phyloP scores from a whole-genome alignment of 768 basidiomycete genomes.

The Hydnomerulius pinastri region DNA sequence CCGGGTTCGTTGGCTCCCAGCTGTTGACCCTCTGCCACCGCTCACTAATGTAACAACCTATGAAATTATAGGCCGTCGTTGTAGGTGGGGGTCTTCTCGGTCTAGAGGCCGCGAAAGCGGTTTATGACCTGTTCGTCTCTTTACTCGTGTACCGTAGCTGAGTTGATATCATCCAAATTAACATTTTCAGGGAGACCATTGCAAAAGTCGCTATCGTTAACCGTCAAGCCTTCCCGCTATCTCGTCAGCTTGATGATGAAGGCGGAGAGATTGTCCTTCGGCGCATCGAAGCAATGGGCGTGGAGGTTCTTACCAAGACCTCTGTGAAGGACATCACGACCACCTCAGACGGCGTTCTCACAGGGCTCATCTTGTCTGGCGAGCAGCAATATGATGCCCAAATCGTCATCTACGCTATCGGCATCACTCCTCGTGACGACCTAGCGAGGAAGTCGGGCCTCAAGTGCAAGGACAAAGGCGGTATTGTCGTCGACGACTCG shows the following conservation, averaged over 20 bases:
- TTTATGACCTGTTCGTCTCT: constrained; percentile 64
- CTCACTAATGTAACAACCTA: background rate
- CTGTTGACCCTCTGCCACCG: background rate
- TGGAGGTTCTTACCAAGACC: constrained; percentile 49
- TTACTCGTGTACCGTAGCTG: no score
- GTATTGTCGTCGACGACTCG: constrained; percentile 58
- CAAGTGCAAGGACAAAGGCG: constrained; percentile 48
- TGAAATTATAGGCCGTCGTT: no score
- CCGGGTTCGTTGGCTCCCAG: constrained; percentile 13
- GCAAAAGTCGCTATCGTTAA: constrained; percentile 54
- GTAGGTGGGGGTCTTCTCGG: constrained; percentile 75
- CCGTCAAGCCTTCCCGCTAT: constrained; percentile 52
- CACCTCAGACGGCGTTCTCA: constrained; percentile 40
- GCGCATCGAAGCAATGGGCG: constrained; percentile 61
- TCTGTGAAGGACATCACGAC: constrained; percentile 41
- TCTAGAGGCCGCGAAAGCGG: constrained; percentile 74
- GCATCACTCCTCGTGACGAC: constrained; percentile 72
- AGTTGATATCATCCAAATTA: background rate
- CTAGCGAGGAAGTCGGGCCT: constrained; percentile 58
- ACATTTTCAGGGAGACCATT: constrained; percentile 31
- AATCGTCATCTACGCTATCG: constrained; percentile 67
- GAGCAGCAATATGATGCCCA: constrained; percentile 48
- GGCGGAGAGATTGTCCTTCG: constrained; percentile 62
- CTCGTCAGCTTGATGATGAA: constrained; percentile 57
- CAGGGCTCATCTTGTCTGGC: constrained; percentile 51